Evolutionary conservation across 805 yeast genomes (phyloP).

Genomic region (Nakazawaea sp.): DNA sequence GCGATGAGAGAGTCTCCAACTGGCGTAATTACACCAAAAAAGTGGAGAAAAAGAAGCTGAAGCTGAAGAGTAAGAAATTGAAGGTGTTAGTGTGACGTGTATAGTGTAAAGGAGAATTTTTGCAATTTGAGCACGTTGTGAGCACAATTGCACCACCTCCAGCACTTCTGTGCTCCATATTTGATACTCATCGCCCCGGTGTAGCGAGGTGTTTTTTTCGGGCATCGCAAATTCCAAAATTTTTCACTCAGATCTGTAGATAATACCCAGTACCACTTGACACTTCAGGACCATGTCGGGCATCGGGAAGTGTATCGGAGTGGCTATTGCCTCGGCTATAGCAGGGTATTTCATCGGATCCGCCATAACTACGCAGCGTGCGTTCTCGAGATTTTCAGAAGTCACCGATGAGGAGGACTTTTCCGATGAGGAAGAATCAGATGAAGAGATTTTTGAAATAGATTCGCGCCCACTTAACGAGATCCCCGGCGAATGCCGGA

Average conservation of each 20-base stretch:
- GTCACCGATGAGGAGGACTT: slow-evolving; percentile 17
- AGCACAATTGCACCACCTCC: no score
- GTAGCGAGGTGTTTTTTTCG: no score
- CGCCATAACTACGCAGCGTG: no score
- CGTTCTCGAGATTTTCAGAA: no score
- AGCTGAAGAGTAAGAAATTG: slow-evolving; percentile 23
- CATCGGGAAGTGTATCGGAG: background rate
- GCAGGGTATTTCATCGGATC: background rate
- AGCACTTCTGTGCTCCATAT: no score
- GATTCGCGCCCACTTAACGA: slow-evolving; percentile 56
- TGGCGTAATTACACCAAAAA: slow-evolving; percentile 50
- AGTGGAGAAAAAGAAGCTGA: slow-evolving; percentile 39
- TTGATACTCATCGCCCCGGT: no score
- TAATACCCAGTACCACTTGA: no score
- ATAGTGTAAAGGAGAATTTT: no score
- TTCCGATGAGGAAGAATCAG: slow-evolving; percentile 34
- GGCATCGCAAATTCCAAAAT: no score
- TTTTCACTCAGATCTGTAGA: no score
- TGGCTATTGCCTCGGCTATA: background rate
- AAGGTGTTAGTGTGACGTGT: slow-evolving; percentile 36
- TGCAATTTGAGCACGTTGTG: no score
- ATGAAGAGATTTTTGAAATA: slow-evolving; percentile 50
- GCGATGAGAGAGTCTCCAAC: slow-evolving; percentile 50
- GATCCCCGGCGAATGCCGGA: slow-evolving; percentile 71
- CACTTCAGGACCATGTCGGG: no score